These are phyloP conservation scores for Cytospora piceicola DNA, from an alignment of 2,329 filamentous ascomycete species.

Conservation along the genomic window DNA sequence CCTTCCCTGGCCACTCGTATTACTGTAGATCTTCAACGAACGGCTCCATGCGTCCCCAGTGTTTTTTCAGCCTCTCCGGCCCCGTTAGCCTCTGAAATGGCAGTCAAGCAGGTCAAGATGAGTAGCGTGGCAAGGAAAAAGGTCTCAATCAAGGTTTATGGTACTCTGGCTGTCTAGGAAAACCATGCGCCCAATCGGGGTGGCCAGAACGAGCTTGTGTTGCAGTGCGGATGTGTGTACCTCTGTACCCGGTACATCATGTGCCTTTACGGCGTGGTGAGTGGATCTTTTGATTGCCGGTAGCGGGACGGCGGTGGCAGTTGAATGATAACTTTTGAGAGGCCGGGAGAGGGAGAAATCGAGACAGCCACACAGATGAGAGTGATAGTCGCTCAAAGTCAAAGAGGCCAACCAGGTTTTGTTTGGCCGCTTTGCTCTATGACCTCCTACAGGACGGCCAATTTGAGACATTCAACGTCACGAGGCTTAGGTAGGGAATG, in stretches of 20 bases:
- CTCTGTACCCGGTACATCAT: slow-evolving; percentile 3
- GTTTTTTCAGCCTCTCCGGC: slow-evolving; percentile 19
- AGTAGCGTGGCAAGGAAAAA: slow-evolving; percentile 17
- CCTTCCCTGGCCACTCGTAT: slow-evolving; percentile 23
- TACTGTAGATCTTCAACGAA: slow-evolving; percentile 14
- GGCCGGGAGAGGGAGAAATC: background rate
- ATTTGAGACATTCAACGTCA: background rate
- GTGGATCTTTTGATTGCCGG: background rate
- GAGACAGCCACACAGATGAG: background rate
- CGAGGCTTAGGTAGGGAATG: background rate
- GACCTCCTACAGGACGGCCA: background rate
- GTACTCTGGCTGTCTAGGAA: slow-evolving; percentile 5
- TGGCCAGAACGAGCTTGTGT: slow-evolving; percentile 7
- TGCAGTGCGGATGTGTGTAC: background rate
- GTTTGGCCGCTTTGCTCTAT: background rate
- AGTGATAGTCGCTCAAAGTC: background rate
- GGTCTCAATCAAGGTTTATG: slow-evolving; percentile 16
- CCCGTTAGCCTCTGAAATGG: slow-evolving; percentile 8
- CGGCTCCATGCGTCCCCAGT: slow-evolving; percentile 11
- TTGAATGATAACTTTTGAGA: background rate
- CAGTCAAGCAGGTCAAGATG: slow-evolving; percentile 7
- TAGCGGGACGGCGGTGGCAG: slow-evolving; percentile 1
- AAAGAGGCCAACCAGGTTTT: background rate
- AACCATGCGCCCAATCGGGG: slow-evolving; percentile 13
- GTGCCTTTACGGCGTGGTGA: background rate